Conservation (phyloP, 768 basidiomycete genomes). For the Suillus variegatus region DNA sequence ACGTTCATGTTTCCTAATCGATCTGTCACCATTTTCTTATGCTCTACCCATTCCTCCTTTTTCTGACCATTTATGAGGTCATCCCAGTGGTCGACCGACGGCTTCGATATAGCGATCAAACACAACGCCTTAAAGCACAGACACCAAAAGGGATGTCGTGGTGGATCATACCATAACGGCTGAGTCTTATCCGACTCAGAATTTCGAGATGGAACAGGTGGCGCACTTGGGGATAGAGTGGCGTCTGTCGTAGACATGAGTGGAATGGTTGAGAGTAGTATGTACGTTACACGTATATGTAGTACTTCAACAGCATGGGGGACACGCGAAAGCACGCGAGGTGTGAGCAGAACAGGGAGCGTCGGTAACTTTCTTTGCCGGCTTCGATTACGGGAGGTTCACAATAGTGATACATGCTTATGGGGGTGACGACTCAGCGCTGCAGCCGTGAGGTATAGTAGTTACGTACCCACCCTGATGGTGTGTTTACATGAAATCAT, state of each 20-base stretch:
- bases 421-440: no score
- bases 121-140: neutral
- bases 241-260: neutral
- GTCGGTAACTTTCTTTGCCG: no score
- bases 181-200: neutral
- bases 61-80: neutral
- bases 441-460: no score
- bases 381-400: no score
- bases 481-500: no score
- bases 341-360: neutral
- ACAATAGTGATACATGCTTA: no score
- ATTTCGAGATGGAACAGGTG: neutral
- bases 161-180: neutral
- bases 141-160: neutral
- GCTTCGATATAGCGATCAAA: neutral
- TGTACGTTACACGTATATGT: no score
- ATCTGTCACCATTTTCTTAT: neutral
- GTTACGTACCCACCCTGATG: no score
- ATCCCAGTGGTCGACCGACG: neutral
- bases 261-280: neutral
- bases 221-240: neutral
- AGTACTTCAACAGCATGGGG: neutral
- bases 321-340: no score
- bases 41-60: neutral
- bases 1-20: constrained; percentile 1